Conservation (phyloP, 345 rosid species). For the Syzygium aromaticum region DNA sequence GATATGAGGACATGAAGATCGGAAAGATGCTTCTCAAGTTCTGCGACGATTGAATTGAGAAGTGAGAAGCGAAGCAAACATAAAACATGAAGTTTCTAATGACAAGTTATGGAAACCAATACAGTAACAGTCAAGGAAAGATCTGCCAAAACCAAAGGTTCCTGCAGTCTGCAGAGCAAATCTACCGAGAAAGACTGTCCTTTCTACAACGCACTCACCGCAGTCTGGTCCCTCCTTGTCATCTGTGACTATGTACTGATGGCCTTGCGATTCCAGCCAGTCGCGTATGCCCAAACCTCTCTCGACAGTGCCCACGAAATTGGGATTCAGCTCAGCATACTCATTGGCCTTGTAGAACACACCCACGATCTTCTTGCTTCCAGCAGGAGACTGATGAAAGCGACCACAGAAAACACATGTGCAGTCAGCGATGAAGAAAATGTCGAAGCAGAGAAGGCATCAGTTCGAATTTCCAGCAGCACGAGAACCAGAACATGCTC, state of each 20-base stretch:
- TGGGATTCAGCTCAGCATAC: conserved; percentile 62
- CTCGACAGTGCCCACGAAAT: conserved; percentile 75
- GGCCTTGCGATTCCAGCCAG: conserved; percentile 85
- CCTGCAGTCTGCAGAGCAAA: background rate
- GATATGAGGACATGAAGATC: conserved; percentile 79
- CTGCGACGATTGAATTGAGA: background rate
- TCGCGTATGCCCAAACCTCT: conserved; percentile 63
- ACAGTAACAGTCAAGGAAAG: background rate
- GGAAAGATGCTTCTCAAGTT: conserved; percentile 63
- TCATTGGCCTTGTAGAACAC: conserved; percentile 94
- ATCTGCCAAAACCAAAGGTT: background rate
- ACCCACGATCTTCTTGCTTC: conserved; percentile 86
- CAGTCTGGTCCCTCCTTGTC: conserved; percentile 84
- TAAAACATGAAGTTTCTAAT: background rate
- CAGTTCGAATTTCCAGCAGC: background rate
- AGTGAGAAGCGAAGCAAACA: background rate
- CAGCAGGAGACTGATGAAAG: conserved; percentile 51
- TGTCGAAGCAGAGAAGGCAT: background rate
- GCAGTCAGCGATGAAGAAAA: background rate
- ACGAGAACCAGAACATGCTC: background rate
- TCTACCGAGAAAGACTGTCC: background rate
- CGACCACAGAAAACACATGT: background rate
- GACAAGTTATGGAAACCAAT: background rate
- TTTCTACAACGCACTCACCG: conserved; percentile 24
- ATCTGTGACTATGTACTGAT: conserved; percentile 77